A percentile compares a stretch with the other conserved stretches of the same genome.
phyloP scores from a whole-genome alignment of 169 alveolate genomes.

The Eimeria acervulina region DNA sequence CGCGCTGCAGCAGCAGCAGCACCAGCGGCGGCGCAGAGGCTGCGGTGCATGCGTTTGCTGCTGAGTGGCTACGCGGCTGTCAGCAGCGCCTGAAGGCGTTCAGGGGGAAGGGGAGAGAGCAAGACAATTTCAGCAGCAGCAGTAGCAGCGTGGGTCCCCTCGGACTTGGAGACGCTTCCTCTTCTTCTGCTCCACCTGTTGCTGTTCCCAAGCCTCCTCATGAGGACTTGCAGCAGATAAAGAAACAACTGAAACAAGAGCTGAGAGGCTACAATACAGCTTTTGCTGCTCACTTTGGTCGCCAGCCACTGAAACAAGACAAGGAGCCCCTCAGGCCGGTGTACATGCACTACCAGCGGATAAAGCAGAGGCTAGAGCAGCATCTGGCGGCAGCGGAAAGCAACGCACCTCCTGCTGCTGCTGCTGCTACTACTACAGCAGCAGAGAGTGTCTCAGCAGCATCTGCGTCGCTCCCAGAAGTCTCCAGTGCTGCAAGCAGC shows the following conservation, averaged over 20 bases:
- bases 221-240: slow-evolving; percentile 19
- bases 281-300: slow-evolving; percentile 67
- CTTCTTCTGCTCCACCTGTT: background rate
- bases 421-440: background rate
- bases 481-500: background rate
- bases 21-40: slow-evolving; percentile 26
- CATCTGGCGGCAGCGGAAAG: background rate
- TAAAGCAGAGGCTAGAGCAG: slow-evolving; percentile 37
- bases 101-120: background rate
- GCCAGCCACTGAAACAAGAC: slow-evolving; percentile 74
- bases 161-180: background rate
- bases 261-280: slow-evolving; percentile 56
- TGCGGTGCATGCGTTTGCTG: slow-evolving; percentile 57
- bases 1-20: slow-evolving; percentile 60
- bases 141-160: background rate
- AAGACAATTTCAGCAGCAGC: background rate
- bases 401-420: background rate
- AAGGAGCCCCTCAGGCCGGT: slow-evolving; percentile 82
- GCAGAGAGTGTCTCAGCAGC: slow-evolving; percentile 1
- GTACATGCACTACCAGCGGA: slow-evolving; percentile 77
- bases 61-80: slow-evolving; percentile 75
- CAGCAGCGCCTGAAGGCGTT: slow-evolving; percentile 33
- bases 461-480: background rate
- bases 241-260: slow-evolving; percentile 71
- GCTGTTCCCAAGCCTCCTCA: background rate